Evolutionary conservation across 2,329 filamentous ascomycete genomes (phyloP).

Genomic region (Colletotrichum sp.): DNA sequence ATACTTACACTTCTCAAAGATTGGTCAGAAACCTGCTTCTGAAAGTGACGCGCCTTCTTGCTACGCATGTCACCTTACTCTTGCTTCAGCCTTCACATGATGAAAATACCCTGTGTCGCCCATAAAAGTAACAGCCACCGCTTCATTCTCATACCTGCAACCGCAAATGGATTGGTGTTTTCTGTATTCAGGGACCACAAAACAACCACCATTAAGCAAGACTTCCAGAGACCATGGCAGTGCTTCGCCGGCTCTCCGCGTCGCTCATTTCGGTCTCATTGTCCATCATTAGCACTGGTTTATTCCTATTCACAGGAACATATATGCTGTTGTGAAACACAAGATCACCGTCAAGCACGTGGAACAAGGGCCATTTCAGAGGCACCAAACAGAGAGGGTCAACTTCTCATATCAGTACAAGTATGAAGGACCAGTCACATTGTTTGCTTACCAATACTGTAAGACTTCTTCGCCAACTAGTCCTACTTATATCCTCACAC

Average conservation of each 20-base stretch:
- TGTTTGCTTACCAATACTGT: not conserved
- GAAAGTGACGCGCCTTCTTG: accelerated
- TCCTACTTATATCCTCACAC: not conserved
- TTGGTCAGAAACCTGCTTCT: not conserved
- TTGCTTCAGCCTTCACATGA: not conserved
- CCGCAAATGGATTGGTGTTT: not conserved
- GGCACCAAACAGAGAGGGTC: accelerated
- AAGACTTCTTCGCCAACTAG: not conserved
- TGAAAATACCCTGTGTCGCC: not conserved
- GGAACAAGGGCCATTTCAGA: accelerated
- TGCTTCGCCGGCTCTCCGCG: too few species aligned
- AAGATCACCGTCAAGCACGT: accelerated
- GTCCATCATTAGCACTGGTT: not conserved
- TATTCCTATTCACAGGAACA: not conserved
- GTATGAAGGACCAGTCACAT: accelerated
- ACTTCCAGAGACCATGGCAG: too few species aligned
- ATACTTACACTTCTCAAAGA: not conserved
- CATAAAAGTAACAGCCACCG: not conserved
- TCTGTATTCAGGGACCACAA: too few species aligned
- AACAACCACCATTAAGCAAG: too few species aligned
- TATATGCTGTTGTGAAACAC: accelerated
- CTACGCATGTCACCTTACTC: not conserved
- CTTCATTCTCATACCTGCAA: not conserved
- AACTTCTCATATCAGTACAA: not conserved
- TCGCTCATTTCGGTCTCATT: not conserved